Conservation (phyloP, 2,329 filamentous ascomycete species). For the Bipolaris cookei region DNA sequence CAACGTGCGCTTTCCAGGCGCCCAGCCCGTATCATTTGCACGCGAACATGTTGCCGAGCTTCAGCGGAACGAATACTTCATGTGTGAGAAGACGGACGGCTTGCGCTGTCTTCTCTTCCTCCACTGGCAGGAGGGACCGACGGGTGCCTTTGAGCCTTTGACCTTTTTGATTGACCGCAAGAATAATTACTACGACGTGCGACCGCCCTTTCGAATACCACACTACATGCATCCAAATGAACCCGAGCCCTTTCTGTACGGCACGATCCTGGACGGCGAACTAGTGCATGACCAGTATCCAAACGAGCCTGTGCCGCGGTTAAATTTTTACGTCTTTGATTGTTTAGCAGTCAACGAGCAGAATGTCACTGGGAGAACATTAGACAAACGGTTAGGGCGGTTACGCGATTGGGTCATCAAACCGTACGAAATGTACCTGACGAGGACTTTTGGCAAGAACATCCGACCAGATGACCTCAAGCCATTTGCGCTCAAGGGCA, state of each 20-base stretch:
- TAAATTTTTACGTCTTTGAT: constrained; percentile 92
- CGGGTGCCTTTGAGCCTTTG: constrained; percentile 48
- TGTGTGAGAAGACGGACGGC: constrained; percentile 98
- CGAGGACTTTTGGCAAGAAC: constrained; percentile 55
- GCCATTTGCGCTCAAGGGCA: constrained; percentile 86
- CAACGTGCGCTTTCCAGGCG: constrained; percentile 77
- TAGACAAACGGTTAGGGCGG: constrained; percentile 89
- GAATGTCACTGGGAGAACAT: constrained; percentile 75
- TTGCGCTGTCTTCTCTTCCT: constrained; percentile 95
- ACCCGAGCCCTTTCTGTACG: constrained; percentile 70
- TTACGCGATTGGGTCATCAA: constrained; percentile 78
- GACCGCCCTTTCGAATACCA: constrained; percentile 78
- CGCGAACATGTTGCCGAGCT: constrained; percentile 83
- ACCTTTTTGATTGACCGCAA: constrained; percentile 97
- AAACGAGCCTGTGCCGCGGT: constrained; percentile 67
- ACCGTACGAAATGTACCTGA: constrained; percentile 69
- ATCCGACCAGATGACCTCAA: constrained; percentile 52
- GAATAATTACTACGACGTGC: constrained; percentile 93
- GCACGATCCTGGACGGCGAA: constrained; percentile 90
- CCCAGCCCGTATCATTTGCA: constrained; percentile 93
- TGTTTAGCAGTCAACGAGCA: constrained; percentile 82
- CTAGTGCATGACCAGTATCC: constrained; percentile 80
- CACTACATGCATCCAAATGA: constrained; percentile 64
- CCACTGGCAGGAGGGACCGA: constrained; percentile 64
- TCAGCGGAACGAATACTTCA: constrained; percentile 84